phyloP scores from a whole-genome alignment of 2,329 filamentous ascomycete species.

The Fusarium sp. region DNA sequence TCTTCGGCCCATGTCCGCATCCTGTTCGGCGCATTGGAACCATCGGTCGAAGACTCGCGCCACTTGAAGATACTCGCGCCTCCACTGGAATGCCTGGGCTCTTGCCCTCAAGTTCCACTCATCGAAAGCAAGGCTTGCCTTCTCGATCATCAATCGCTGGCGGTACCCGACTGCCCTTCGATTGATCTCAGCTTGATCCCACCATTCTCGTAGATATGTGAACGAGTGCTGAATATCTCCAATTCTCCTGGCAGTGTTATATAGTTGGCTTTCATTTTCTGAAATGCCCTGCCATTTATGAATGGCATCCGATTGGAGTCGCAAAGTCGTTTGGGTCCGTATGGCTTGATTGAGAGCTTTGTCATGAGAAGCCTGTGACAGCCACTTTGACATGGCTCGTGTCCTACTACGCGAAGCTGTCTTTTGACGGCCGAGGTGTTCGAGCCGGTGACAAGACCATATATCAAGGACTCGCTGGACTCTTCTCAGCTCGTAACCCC shows the following conservation, averaged over 20 bases:
- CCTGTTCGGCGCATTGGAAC: conserved; percentile 39
- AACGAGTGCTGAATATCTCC: conserved; percentile 40
- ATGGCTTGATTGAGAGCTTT: conserved; percentile 34
- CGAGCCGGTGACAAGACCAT: conserved; percentile 47
- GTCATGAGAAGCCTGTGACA: conserved; percentile 21
- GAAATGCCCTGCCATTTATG: conserved; percentile 41
- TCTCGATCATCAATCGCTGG: conserved; percentile 33
- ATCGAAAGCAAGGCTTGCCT: conserved; percentile 40
- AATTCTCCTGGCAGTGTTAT: conserved; percentile 28
- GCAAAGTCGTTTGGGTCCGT: conserved; percentile 22
- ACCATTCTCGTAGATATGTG: conserved; percentile 48
- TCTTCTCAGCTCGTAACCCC: conserved; percentile 36
- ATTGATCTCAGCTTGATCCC: conserved; percentile 46
- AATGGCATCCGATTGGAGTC: conserved; percentile 30
- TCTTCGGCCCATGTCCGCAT: conserved; percentile 35
- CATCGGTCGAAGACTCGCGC: conserved; percentile 47
- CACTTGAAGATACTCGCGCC: conserved; percentile 49
- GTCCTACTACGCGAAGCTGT: conserved; percentile 30
- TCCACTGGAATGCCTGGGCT: conserved; percentile 51
- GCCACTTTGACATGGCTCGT: conserved; percentile 42
- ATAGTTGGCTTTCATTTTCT: conserved; percentile 10
- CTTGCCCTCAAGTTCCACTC: conserved; percentile 52
- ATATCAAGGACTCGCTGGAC: conserved; percentile 38
- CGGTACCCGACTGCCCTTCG: conserved; percentile 43
- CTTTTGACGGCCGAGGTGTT: conserved; percentile 37